Evolutionary conservation across 202 grass and related monocot genomes (phyloP).

Genomic region (Carex arenaria): DNA sequence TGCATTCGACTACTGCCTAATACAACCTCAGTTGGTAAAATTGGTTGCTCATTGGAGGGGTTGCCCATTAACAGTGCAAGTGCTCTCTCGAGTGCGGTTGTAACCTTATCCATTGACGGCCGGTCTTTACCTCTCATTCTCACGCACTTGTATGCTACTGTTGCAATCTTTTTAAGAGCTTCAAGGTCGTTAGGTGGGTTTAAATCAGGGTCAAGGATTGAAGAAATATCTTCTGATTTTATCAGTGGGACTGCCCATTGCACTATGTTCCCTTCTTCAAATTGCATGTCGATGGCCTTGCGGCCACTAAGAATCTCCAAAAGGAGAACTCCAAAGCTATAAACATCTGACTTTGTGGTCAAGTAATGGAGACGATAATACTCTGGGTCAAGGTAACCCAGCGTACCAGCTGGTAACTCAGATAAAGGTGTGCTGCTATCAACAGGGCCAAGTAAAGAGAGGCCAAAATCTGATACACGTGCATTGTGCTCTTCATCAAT

Average conservation of each 20-base stretch:
- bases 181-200: slow-evolving; percentile 70
- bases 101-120: slow-evolving; percentile 98
- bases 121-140: slow-evolving; percentile 95
- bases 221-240: slow-evolving; percentile 77
- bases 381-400: slow-evolving; percentile 93
- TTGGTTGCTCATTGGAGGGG: slow-evolving; percentile 80
- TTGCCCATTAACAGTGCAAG: slow-evolving; percentile 92
- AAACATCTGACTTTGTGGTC: slow-evolving; percentile 97
- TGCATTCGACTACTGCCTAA: slow-evolving; percentile 88
- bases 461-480: slow-evolving; percentile 87
- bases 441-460: slow-evolving; percentile 85
- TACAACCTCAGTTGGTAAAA: slow-evolving; percentile 91
- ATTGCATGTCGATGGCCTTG: slow-evolving; percentile 99
- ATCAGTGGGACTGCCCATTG: slow-evolving; percentile 93
- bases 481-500: slow-evolving; percentile 99
- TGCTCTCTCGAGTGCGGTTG: slow-evolving; percentile 82
- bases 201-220: slow-evolving; percentile 63
- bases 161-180: slow-evolving; percentile 92
- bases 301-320: slow-evolving; percentile 90
- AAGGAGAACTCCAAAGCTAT: slow-evolving; percentile 96
- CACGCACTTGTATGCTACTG: slow-evolving; percentile 84
- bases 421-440: slow-evolving; percentile 82
- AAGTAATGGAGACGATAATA: slow-evolving; percentile 97
- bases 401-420: slow-evolving; percentile 84
- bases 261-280: slow-evolving; percentile 96